Conservation (phyloP, 169 alveolate species). For the Plasmodium yoelii region DNA sequence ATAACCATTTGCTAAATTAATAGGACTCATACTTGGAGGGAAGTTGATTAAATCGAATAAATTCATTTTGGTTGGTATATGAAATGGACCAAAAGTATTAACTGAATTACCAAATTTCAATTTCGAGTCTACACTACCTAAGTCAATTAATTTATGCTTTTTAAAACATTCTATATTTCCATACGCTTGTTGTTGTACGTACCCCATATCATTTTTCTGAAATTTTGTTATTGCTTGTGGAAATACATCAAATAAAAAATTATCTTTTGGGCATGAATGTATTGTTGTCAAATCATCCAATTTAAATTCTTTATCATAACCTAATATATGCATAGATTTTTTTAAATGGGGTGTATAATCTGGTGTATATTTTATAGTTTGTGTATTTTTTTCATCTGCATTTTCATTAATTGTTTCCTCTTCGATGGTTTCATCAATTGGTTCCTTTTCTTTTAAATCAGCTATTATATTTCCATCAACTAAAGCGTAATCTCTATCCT, state of each 20-base stretch:
- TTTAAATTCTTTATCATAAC: constrained; percentile 11
- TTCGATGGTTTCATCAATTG: constrained; percentile 17
- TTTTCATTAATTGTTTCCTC: neutral
- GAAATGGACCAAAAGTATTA: constrained; percentile 34
- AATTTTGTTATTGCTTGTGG: neutral
- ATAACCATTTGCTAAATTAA: constrained; percentile 46
- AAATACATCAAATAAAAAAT: constrained; percentile 1
- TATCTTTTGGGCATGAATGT: constrained; percentile 27
- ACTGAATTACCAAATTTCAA: constrained; percentile 9
- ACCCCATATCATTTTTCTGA: neutral
- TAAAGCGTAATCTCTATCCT: neutral
- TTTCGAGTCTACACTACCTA: neutral
- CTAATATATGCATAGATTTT: constrained; percentile 1
- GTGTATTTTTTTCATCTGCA: constrained; percentile 16
- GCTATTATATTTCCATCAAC: neutral
- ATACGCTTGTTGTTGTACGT: neutral
- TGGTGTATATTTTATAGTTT: constrained; percentile 3
- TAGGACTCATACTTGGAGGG: constrained; percentile 1
- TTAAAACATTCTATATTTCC: constrained; percentile 15
- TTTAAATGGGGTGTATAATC: too few species aligned
- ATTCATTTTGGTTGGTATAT: neutral
- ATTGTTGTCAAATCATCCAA: neutral
- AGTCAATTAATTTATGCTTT: constrained; percentile 4
- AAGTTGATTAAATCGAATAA: constrained; percentile 25
- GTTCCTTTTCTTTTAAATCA: neutral